Percentiles rank a stretch among this genome's conserved stretches.
These are phyloP conservation scores for Ogataea ganodermae DNA, from an alignment of 805 yeast genomes.

Conservation along the genomic window DNA sequence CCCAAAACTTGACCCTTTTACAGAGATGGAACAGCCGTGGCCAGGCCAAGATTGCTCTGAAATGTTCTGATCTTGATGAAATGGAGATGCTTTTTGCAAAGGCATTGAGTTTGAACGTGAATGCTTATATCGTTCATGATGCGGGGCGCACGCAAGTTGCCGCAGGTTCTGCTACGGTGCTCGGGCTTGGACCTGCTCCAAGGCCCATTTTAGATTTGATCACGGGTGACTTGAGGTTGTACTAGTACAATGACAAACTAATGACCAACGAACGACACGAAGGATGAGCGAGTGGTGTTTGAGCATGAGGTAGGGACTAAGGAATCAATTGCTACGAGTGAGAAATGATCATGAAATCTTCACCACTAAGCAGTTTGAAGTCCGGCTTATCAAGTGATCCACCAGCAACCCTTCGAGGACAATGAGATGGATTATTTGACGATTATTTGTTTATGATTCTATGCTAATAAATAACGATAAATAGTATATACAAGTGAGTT, in stretches of 20 bases:
- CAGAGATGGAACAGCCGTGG: conserved; percentile 81
- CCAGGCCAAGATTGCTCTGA: conserved; percentile 90
- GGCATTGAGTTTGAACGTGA: conserved; percentile 78
- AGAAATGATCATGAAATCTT: no score
- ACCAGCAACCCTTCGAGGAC: no score
- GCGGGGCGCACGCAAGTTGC: conserved; percentile 97
- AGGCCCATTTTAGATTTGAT: conserved; percentile 74
- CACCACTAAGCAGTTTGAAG: no score
- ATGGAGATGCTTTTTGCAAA: conserved; percentile 77
- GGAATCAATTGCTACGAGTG: no score
- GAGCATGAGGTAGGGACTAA: no score
- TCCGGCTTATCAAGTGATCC: no score
- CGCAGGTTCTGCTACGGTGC: conserved; percentile 93
- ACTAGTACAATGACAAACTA: conserved; percentile 41
- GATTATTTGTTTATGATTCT: no score
- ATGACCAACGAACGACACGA: not conserved
- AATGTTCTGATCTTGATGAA: conserved; percentile 66
- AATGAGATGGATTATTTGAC: no score
- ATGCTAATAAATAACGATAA: not conserved
- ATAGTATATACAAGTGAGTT: not conserved
- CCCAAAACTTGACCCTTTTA: conserved; percentile 63
- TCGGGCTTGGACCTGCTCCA: conserved; percentile 98
- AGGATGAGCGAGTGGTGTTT: not conserved
- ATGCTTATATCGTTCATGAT: conserved; percentile 82
- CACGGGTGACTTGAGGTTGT: conserved; percentile 76